Evolutionary conservation across 768 basidiomycete genomes (phyloP).

Genomic region (Suillus weaverae): DNA sequence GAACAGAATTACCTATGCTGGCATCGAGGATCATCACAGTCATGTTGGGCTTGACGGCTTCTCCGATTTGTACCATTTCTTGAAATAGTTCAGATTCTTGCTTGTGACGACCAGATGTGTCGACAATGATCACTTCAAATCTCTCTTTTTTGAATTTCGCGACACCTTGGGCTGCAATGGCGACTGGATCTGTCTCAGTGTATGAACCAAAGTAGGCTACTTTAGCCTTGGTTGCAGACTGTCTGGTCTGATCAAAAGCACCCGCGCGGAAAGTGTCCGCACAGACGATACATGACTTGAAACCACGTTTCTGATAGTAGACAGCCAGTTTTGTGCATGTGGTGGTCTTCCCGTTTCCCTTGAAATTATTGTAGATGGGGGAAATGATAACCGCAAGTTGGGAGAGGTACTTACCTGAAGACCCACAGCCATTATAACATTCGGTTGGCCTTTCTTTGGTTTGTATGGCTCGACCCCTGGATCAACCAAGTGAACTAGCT

Average conservation of each 20-base stretch:
- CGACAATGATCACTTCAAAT: conserved; percentile 98
- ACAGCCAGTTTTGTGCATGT: conserved; percentile 99
- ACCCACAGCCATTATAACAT: conserved; percentile 97
- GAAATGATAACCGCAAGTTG: background rate
- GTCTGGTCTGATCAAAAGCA: conserved; percentile 98
- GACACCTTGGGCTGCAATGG: conserved; percentile 92
- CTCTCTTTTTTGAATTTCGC: conserved; percentile 97
- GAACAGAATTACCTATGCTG: conserved; percentile 72
- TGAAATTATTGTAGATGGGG: conserved; percentile 11
- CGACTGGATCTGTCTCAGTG: conserved; percentile 97
- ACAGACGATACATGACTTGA: conserved; percentile 96
- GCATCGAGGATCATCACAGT: conserved; percentile 95
- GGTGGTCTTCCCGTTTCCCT: conserved; percentile 99
- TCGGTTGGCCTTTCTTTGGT: conserved; percentile 90
- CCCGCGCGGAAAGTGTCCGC: conserved; percentile 99
- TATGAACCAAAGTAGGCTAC: conserved; percentile 99
- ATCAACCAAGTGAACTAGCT: conserved; percentile 92
- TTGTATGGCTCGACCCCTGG: conserved; percentile 95
- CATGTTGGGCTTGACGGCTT: conserved; percentile 94
- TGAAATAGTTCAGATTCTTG: conserved; percentile 96
- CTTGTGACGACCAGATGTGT: conserved; percentile 95
- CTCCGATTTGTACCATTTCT: conserved; percentile 97
- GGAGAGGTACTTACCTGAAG: conserved; percentile 63
- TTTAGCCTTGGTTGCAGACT: conserved; percentile 98
- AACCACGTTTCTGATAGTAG: conserved; percentile 94